phyloP scores from a whole-genome alignment of 192 early-diverging fungal genomes.

The Umbelopsis ramanniana region DNA sequence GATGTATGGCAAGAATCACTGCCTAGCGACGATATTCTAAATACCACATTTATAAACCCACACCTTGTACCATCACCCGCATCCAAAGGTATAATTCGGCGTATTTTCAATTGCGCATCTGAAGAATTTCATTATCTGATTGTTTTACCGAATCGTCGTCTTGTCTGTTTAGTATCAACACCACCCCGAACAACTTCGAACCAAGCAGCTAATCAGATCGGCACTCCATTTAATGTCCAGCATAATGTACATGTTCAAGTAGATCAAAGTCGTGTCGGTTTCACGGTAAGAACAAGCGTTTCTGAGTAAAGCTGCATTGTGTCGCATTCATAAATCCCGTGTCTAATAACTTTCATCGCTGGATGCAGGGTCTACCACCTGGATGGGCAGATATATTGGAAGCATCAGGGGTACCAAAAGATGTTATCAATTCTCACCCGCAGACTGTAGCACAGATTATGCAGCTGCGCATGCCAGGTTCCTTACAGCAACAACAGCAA shows the following conservation, averaged over 20 bases:
- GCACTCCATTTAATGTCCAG: conserved; percentile 57
- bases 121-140: conserved; percentile 24
- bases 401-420: conserved; percentile 49
- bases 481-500: conserved; percentile 44
- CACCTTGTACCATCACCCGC: conserved; percentile 54
- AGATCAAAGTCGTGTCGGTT: conserved; percentile 34
- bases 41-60: conserved; percentile 58
- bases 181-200: conserved; percentile 26
- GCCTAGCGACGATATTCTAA: conserved; percentile 55
- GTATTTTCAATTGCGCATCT: conserved; percentile 19
- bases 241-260: conserved; percentile 58
- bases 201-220: conserved; percentile 39
- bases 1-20: conserved; percentile 59
- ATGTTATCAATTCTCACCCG: conserved; percentile 50
- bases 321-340: neutral
- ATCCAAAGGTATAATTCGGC: conserved; percentile 16
- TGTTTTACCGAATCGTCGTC: conserved; percentile 11
- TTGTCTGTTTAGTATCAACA: neutral
- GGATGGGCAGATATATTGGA: conserved; percentile 52
- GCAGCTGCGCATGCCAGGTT: conserved; percentile 51
- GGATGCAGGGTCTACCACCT: conserved; percentile 47
- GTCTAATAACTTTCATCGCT: neutral
- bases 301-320: neutral
- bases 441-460: conserved; percentile 50
- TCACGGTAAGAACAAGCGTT: conserved; percentile 21